A percentile compares a stretch with the other conserved stretches of the same genome.
These are phyloP conservation scores for Globisporangium nunn DNA, from an alignment of 352 stramenopile species.

Conservation along the genomic window DNA sequence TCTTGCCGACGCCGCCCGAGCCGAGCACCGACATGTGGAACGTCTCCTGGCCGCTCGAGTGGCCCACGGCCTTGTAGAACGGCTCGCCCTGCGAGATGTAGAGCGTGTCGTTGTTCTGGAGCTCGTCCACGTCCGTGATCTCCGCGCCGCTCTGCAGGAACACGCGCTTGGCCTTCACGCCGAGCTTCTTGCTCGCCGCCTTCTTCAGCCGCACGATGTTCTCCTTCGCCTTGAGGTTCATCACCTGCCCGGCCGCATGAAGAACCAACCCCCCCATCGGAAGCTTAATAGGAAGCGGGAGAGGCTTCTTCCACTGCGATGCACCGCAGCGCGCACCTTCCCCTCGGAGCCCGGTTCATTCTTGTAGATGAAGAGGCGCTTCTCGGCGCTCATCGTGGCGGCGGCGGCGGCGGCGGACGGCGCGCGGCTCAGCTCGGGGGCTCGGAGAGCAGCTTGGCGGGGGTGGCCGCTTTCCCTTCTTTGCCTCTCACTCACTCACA, in stretches of 20 bases:
- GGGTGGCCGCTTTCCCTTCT: constrained; percentile 2
- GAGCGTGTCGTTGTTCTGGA: constrained; percentile 87
- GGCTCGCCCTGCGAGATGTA: constrained; percentile 79
- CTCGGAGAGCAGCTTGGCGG: neutral
- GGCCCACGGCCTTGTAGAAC: constrained; percentile 76
- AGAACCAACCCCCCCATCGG: neutral
- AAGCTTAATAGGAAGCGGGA: neutral
- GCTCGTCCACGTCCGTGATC: constrained; percentile 81
- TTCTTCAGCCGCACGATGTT: constrained; percentile 76
- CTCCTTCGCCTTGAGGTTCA: constrained; percentile 73
- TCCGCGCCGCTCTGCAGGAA: constrained; percentile 78
- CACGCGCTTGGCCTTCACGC: constrained; percentile 65
- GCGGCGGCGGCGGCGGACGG: neutral
- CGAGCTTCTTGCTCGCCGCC: constrained; percentile 79
- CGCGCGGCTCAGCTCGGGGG: neutral
- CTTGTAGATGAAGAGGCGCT: constrained; percentile 84
- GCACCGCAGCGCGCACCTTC: constrained; percentile 31
- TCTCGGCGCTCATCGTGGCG: constrained; percentile 53
- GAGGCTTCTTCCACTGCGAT: no score
- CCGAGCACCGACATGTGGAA: constrained; percentile 86
- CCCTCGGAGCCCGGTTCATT: constrained; percentile 79
- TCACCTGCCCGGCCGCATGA: constrained; percentile 29
- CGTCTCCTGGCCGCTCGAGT: constrained; percentile 67
- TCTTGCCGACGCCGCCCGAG: constrained; percentile 88
- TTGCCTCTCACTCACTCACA: neutral